Percentiles rank a stretch among this genome's conserved stretches.
Conservation (phyloP, 2,329 filamentous ascomycete species). For the Arthroderma sp. region DNA sequence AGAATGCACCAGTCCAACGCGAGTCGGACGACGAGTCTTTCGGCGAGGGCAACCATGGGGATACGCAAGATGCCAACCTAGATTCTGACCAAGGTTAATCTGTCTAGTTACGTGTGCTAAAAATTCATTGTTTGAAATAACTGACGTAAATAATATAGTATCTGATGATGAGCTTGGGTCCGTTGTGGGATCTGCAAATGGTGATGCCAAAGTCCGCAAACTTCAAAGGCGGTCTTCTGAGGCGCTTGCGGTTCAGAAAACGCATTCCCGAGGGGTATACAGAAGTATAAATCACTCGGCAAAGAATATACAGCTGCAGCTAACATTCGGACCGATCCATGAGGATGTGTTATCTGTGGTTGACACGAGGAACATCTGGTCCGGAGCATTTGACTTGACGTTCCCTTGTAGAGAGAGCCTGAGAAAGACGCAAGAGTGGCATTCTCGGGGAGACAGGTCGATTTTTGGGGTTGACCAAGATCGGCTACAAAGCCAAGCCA, state of each 20-base stretch:
- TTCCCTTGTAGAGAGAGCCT: conserved; percentile 36
- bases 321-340: conserved; percentile 38
- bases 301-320: conserved; percentile 34
- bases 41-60: no score
- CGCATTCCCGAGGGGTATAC: conserved; percentile 26
- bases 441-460: conserved; percentile 26
- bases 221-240: conserved; percentile 2
- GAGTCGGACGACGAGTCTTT: no score
- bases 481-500: conserved; percentile 32
- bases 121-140: no score
- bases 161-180: conserved; percentile 7
- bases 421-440: conserved; percentile 16
- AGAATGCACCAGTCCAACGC: no score
- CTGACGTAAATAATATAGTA: neutral
- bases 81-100: no score
- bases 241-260: conserved; percentile 13
- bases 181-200: conserved; percentile 1
- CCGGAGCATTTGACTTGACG: conserved; percentile 31
- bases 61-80: no score
- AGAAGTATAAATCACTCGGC: conserved; percentile 24
- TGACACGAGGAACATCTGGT: conserved; percentile 39
- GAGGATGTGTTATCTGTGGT: conserved; percentile 38
- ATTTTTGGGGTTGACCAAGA: conserved; percentile 33
- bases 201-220: neutral
- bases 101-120: no score